Conservation (phyloP, 345 rosid species). For the Carallia pectinifolia region DNA sequence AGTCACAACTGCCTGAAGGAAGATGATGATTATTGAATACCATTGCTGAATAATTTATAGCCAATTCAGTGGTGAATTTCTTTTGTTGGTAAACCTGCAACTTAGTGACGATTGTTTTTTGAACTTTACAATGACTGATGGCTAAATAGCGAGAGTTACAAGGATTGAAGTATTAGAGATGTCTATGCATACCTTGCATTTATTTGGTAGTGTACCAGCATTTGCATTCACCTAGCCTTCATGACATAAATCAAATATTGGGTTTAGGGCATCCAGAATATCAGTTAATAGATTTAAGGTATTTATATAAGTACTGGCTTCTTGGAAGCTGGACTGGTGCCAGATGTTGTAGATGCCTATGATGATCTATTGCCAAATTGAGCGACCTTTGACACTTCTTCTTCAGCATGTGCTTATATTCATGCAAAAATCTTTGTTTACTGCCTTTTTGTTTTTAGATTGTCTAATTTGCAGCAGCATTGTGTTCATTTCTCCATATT, state of each 20-base stretch:
- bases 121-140: neutral
- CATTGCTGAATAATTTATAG: neutral
- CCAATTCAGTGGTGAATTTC: neutral
- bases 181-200: too few species aligned
- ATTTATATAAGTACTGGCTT: too few species aligned
- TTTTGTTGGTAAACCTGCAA: neutral
- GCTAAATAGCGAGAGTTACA: too few species aligned
- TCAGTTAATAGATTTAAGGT: too few species aligned
- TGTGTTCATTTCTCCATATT: neutral
- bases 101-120: neutral
- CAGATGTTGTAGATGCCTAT: too few species aligned
- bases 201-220: too few species aligned
- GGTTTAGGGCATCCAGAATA: too few species aligned
- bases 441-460: constrained; percentile 8
- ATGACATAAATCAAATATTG: too few species aligned
- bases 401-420: constrained; percentile 4
- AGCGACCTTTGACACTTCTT: neutral
- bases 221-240: too few species aligned
- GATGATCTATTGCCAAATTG: neutral
- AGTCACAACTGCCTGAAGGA: neutral
- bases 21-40: neutral
- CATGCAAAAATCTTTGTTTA: neutral
- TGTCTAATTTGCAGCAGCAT: neutral
- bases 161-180: too few species aligned
- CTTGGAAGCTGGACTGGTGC: too few species aligned